A percentile compares a stretch with the other conserved stretches of the same genome.
Conservation (phyloP, 148 eudicot genomes). For the Diospyros lotus region DNA sequence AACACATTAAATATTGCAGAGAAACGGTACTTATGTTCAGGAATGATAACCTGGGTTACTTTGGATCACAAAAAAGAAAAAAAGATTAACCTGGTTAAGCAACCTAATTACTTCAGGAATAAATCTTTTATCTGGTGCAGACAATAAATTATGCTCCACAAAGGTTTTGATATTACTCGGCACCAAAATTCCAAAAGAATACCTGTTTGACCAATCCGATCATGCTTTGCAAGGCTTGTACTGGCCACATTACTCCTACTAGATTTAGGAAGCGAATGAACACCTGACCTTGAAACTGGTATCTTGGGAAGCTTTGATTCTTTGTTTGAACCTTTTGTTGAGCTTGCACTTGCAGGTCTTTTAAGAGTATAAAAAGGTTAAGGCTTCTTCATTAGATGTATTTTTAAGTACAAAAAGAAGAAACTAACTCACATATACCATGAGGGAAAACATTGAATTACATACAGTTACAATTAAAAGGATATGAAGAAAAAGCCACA, state of each 20-base stretch:
- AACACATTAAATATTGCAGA: not conserved
- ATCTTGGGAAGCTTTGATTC: constrained; percentile 65
- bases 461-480: constrained; percentile 26
- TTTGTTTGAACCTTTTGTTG: constrained; percentile 31
- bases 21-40: not conserved
- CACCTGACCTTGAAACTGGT: constrained; percentile 38
- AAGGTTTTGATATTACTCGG: not conserved
- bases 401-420: not conserved
- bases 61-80: not conserved
- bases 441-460: not conserved
- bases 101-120: not conserved
- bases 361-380: constrained; percentile 59
- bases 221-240: constrained; percentile 33
- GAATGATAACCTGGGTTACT: not conserved
- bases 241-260: constrained; percentile 26
- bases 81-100: not conserved
- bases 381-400: constrained; percentile 26
- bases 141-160: not conserved
- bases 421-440: not conserved
- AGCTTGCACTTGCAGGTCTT: constrained; percentile 53
- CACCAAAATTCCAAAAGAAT: not conserved
- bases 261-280: constrained; percentile 25
- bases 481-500: constrained; percentile 61
- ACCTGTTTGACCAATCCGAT: constrained; percentile 56
- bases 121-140: constrained; percentile 2